Percentiles rank a stretch among this genome's conserved stretches.
These are phyloP conservation scores for Pichia manshurica DNA, from an alignment of 805 yeast genomes.

Conservation along the genomic window DNA sequence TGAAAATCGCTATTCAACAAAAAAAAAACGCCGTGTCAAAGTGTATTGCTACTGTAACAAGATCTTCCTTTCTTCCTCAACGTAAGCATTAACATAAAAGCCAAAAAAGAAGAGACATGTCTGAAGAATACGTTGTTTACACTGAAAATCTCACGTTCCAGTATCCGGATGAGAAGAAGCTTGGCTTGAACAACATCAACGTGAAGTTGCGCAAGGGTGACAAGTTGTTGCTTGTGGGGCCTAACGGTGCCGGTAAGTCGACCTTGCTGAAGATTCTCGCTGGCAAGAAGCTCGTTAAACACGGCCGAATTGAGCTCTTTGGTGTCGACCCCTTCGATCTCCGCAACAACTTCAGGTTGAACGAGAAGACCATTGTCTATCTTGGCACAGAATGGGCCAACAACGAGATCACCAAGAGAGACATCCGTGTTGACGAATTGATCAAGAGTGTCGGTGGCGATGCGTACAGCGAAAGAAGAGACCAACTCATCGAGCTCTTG, in stretches of 20 bases:
- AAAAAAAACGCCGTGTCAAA: too few species aligned
- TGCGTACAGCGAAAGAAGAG: constrained; percentile 64
- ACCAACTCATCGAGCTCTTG: constrained; percentile 63
- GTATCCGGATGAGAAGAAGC: constrained; percentile 50
- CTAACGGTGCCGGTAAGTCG: constrained; percentile 97
- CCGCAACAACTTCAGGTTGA: constrained; percentile 13
- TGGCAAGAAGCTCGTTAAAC: constrained; percentile 80
- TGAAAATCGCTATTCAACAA: too few species aligned
- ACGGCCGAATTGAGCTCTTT: constrained; percentile 65
- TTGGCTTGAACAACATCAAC: constrained; percentile 63
- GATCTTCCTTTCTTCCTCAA: too few species aligned
- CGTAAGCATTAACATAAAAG: too few species aligned
- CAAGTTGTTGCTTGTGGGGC: constrained; percentile 78
- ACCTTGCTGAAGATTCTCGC: constrained; percentile 80
- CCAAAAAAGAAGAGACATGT: too few species aligned
- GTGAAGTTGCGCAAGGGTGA: constrained; percentile 63
- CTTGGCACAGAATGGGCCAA: constrained; percentile 98
- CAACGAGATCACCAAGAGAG: constrained; percentile 83
- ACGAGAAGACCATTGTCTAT: constrained; percentile 44
- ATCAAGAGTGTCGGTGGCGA: constrained; percentile 82
- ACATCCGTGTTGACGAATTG: constrained; percentile 77
- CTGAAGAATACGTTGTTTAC: constrained; percentile 40
- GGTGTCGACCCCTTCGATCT: constrained; percentile 77
- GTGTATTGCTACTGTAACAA: too few species aligned
- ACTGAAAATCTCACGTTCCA: constrained; percentile 62